Evolutionary conservation across 2,329 filamentous ascomycete species (phyloP).

Genomic region (Aspergillus sp.): DNA sequence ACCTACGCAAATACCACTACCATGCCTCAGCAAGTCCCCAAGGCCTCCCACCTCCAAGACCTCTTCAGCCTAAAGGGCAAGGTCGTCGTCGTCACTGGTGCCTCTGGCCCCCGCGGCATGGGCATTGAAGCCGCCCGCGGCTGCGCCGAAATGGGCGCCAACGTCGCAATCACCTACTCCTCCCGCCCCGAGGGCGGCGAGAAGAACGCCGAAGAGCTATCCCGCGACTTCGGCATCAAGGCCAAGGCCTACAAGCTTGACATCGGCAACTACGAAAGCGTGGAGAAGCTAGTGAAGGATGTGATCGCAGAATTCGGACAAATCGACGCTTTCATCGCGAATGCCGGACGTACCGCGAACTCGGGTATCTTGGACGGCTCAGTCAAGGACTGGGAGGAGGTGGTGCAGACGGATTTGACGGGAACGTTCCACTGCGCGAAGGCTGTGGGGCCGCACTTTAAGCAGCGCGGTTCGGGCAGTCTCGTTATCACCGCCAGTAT

Average conservation of each 20-base stretch:
- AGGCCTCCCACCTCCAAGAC: conserved; percentile 36
- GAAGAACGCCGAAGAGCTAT: conserved; percentile 64
- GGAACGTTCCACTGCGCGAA: conserved; percentile 83
- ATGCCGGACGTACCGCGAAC: conserved; percentile 70
- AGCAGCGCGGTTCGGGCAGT: conserved; percentile 62
- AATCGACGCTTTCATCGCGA: conserved; percentile 67
- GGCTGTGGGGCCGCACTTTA: conserved; percentile 79
- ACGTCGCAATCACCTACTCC: conserved; percentile 67
- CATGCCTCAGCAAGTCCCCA: conserved; percentile 42
- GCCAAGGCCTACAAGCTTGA: conserved; percentile 67
- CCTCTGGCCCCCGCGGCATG: conserved; percentile 63
- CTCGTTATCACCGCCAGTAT: conserved; percentile 68
- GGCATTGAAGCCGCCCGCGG: conserved; percentile 66
- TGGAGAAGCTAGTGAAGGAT: conserved; percentile 57
- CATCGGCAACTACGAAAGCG: conserved; percentile 57
- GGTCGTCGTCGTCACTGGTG: conserved; percentile 50
- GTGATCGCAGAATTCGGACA: conserved; percentile 69
- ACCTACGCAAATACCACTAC: conserved; percentile 10
- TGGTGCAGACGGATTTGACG: conserved; percentile 84
- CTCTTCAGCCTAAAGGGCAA: conserved; percentile 51
- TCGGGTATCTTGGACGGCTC: conserved; percentile 67
- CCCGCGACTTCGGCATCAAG: conserved; percentile 62
- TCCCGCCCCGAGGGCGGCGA: conserved; percentile 61
- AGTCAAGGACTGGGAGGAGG: conserved; percentile 70
- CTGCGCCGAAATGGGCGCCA: conserved; percentile 64